A percentile compares a stretch with the other conserved stretches of the same genome.
phyloP scores from a whole-genome alignment of 1,284 basidiomycete genomes.

The Flammula alnicola region DNA sequence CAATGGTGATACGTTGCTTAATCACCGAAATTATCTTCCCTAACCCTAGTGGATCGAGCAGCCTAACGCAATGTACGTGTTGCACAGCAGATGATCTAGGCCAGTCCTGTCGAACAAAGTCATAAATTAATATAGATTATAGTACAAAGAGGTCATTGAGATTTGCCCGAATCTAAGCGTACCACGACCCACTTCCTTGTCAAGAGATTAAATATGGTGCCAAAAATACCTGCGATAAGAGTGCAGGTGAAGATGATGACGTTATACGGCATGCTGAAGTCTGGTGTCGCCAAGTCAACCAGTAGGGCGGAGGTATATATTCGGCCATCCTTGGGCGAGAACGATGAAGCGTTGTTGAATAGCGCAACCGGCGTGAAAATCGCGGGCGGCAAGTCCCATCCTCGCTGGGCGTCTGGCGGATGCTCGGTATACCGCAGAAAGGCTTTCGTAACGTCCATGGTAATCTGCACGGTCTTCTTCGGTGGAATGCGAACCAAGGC shows the following conservation, averaged over 20 bases:
- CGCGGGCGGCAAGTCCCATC: conserved; percentile 90
- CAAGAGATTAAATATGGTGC: conserved; percentile 87
- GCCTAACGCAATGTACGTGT: too few relatives aligned
- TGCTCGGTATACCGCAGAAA: conserved; percentile 96
- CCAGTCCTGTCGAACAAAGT: neutral
- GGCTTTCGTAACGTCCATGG: conserved; percentile 80
- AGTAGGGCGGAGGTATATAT: conserved; percentile 86
- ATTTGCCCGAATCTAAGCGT: conserved; percentile 30
- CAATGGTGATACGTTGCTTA: conserved; percentile 9
- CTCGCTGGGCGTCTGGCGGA: conserved; percentile 93
- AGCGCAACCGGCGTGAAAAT: conserved; percentile 60
- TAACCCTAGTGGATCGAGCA: neutral
- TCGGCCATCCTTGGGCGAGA: conserved; percentile 31
- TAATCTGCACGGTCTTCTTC: conserved; percentile 63
- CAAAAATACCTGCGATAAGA: conserved; percentile 91
- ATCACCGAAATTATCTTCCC: conserved; percentile 11
- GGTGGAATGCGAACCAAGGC: conserved; percentile 74
- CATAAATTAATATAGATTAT: conserved; percentile 2
- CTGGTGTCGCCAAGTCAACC: conserved; percentile 92
- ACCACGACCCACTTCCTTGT: conserved; percentile 80
- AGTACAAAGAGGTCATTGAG: conserved; percentile 5
- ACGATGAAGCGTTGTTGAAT: conserved; percentile 19
- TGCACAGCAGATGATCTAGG: neutral
- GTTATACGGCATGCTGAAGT: conserved; percentile 99
- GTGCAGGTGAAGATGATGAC: conserved; percentile 97